These are phyloP conservation scores for Nicotiana undulata DNA, from an alignment of 257 asterid genomes.

Conservation along the genomic window DNA sequence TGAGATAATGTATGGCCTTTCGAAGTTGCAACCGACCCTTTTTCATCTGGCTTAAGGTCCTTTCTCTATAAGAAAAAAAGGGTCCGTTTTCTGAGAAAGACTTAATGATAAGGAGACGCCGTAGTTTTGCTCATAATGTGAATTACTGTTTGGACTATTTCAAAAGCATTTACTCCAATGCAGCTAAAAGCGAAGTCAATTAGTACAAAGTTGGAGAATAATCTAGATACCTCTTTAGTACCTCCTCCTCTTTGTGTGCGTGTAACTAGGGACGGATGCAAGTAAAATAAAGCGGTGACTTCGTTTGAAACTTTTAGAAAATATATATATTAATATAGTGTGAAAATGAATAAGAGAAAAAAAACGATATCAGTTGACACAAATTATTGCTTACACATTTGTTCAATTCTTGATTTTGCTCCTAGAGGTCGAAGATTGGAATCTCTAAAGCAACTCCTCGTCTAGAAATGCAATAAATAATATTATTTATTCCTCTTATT, in stretches of 20 bases:
- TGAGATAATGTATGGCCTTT: neutral
- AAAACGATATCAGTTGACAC: too few relatives aligned
- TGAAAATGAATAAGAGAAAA: too few relatives aligned
- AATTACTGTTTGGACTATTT: neutral
- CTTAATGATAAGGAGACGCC: neutral
- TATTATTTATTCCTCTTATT: too few relatives aligned
- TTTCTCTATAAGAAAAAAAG: neutral
- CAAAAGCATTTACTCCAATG: neutral
- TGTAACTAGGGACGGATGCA: neutral
- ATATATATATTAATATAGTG: too few relatives aligned
- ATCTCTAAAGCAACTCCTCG: too few relatives aligned
- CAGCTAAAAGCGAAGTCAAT: constrained; percentile 3
- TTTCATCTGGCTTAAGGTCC: neutral
- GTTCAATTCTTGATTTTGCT: too few relatives aligned
- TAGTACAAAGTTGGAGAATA: neutral
- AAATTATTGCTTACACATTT: too few relatives aligned
- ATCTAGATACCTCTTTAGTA: neutral
- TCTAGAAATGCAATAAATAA: too few relatives aligned
- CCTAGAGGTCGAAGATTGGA: too few relatives aligned
- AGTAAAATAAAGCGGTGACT: too few relatives aligned
- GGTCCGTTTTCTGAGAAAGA: too few relatives aligned
- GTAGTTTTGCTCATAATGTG: neutral
- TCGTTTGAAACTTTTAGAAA: too few relatives aligned
- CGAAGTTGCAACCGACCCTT: neutral
- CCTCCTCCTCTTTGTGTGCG: neutral